Conservation (phyloP, 768 basidiomycete species). For the Tylopilus sp. region DNA sequence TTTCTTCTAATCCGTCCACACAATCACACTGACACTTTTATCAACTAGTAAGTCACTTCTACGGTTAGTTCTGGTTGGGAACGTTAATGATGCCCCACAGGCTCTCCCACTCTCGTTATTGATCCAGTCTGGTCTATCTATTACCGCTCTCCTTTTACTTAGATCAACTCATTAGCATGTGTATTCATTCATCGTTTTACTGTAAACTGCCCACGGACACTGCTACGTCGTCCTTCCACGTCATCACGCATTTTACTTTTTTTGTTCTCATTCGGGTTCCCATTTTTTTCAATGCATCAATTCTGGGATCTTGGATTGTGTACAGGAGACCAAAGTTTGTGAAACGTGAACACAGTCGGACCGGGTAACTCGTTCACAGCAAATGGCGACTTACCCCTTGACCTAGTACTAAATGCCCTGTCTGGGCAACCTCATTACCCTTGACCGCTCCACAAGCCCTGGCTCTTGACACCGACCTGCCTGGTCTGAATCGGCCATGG, state of each 20-base stretch:
- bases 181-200: conserved; percentile 26
- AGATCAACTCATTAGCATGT: conserved; percentile 27
- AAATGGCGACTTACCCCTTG: not conserved
- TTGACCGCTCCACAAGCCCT: conserved; percentile 13
- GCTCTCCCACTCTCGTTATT: conserved; percentile 20
- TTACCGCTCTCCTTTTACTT: conserved; percentile 21
- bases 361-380: not conserved
- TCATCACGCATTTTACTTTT: conserved; percentile 22
- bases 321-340: not conserved
- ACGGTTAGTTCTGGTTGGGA: not conserved
- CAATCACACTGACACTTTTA: conserved; percentile 19
- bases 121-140: conserved; percentile 25
- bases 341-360: not conserved
- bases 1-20: conserved; percentile 39
- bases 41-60: conserved; percentile 21
- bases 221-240: conserved; percentile 23
- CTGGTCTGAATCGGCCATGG: conserved; percentile 31
- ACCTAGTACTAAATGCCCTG: conserved; percentile 28
- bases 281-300: conserved; percentile 14
- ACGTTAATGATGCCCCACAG: conserved; percentile 14
- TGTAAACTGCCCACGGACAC: conserved; percentile 24
- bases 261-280: not conserved
- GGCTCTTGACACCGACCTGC: conserved; percentile 16
- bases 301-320: conserved; percentile 1
- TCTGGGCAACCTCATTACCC: conserved; percentile 16